Evolutionary conservation across 306 rosid species (phyloP).

Genomic region (Calophaca sinica): DNA sequence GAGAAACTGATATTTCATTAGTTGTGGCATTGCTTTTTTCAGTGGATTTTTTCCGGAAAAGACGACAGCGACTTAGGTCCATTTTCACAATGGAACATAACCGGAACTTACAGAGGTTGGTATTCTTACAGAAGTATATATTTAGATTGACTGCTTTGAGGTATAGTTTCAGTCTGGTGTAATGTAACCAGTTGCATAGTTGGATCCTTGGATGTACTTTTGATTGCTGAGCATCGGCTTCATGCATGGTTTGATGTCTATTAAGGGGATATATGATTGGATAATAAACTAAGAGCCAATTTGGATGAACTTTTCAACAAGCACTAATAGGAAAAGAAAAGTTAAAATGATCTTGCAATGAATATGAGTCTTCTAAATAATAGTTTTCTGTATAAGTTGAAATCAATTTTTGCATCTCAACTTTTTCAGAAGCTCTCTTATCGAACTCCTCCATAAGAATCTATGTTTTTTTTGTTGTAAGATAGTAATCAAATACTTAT

Average conservation of each 20-base stretch:
- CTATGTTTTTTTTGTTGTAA: too few species aligned
- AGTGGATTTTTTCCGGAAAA: slow-evolving; percentile 89
- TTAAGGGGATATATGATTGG: slow-evolving; percentile 14
- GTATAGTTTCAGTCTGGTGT: not conserved
- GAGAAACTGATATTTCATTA: slow-evolving; percentile 9
- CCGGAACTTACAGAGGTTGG: slow-evolving; percentile 97
- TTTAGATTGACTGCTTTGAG: slow-evolving; percentile 4
- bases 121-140: slow-evolving; percentile 31
- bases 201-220: slow-evolving; percentile 16
- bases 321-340: too few species aligned
- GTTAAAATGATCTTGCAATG: not conserved
- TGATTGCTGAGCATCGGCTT: slow-evolving; percentile 25
- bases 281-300: not conserved
- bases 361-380: not conserved
- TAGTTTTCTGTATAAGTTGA: not conserved
- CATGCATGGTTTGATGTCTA: slow-evolving; percentile 29
- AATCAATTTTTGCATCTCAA: not conserved
- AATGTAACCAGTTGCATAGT: not conserved
- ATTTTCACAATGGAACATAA: slow-evolving; percentile 91
- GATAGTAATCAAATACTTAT: too few species aligned
- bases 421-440: too few species aligned
- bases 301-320: not conserved
- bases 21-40: slow-evolving; percentile 58
- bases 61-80: slow-evolving; percentile 88
- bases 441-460: too few species aligned